Percentiles rank a stretch among this genome's conserved stretches.
phyloP scores from a whole-genome alignment of 345 rosid genomes.

The Melaleuca alternifolia region DNA sequence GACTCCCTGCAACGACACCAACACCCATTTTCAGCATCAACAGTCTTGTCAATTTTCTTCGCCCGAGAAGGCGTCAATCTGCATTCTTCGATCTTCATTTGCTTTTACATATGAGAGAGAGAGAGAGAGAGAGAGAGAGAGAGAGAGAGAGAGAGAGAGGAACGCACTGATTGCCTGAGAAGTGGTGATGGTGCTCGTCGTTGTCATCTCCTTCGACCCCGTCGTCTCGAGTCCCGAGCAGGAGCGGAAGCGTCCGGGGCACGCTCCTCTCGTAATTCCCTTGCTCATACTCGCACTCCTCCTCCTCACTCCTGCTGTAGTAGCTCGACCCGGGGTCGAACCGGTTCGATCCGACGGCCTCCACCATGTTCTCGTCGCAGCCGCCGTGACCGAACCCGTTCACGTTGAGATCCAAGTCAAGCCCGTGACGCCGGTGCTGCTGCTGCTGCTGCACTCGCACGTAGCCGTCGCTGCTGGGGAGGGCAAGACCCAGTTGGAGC shows the following conservation, averaged over 20 bases:
- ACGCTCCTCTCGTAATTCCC: background rate
- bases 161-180: background rate
- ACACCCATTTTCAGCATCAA: background rate
- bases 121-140: too few species aligned
- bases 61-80: background rate
- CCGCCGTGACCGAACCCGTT: constrained; percentile 1
- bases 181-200: background rate
- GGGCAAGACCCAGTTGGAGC: constrained; percentile 35
- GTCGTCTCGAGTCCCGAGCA: constrained; percentile 9
- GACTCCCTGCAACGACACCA: background rate
- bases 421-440: background rate
- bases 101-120: background rate
- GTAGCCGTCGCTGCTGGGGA: constrained; percentile 3
- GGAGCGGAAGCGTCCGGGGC: constrained; percentile 24
- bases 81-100: background rate
- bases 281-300: background rate
- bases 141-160: background rate
- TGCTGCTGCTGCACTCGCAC: background rate
- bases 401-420: constrained; percentile 20
- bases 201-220: constrained; percentile 8
- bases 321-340: background rate
- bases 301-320: background rate
- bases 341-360: background rate
- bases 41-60: background rate
- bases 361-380: background rate